Evolutionary conservation across 2,329 filamentous ascomycete species (phyloP), one percentile per base, ranked within the genome.

Genomic region (Magnaporthiopsis incrustans): DNA sequence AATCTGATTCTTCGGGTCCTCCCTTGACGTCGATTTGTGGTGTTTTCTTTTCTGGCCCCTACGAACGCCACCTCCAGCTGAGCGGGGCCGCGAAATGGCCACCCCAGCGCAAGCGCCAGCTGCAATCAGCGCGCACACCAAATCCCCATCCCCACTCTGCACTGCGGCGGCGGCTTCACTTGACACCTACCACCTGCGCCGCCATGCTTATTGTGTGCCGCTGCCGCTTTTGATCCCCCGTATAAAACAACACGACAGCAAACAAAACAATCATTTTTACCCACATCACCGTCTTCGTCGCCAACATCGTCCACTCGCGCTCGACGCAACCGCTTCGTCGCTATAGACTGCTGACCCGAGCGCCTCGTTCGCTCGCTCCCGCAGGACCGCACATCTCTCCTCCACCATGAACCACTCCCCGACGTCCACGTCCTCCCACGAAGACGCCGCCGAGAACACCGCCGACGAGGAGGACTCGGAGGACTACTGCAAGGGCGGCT

Each of bases 401-500:
- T 33, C 56, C 61, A 76, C 80, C 80, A 80, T 82, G 86, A 78
- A 88, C 79, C 82, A 88, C 71, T 94, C 92, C 67, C 90, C 91
- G 66, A 89, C 89, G 63, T 90, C 90, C 63, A 85, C 87, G 64
- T 91, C 88, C 66, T 90, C 90, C 60, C 88, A 86, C 70, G 92
- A 94, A 77, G 93, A 97, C 75, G 84, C 86, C 70, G 86, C 89
- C 76, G 93, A 97, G 72, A 93, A 95, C 74, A 96, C 94, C 56
- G 94, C 93, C 73, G 95, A 98, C 75, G 95, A 99, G 79, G 95
- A 99, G 79, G 95, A 99, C 77, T 97, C 92, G 60, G 94, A 98
- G 78, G 95, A 99, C 77, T 99, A 99, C 81, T 97, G 94, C 85
- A 98, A 98, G 79, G 95, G 95, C 72, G 95, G 95, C 66, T 99